These are phyloP conservation scores for Acephala macrosclerotiorum DNA, from an alignment of 2,329 filamentous ascomycete species.

Conservation along the genomic window DNA sequence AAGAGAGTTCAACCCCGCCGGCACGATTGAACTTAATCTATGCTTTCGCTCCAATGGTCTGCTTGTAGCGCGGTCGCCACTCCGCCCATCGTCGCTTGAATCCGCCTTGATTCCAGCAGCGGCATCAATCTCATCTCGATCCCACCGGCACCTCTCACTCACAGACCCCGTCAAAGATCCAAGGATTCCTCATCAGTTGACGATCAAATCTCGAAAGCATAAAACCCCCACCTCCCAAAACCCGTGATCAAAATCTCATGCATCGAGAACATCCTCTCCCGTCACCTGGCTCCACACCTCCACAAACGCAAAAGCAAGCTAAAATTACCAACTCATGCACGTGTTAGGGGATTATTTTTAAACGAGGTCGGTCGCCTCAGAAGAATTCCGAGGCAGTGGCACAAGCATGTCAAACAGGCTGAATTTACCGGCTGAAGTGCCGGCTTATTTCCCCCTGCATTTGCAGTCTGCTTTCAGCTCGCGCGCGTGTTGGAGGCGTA, in stretches of 20 bases:
- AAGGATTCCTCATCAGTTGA: too few relatives aligned
- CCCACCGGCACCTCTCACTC: too few relatives aligned
- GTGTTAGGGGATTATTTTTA: conserved; percentile 15
- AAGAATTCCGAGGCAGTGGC: background rate
- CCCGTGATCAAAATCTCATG: background rate
- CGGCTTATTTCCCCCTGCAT: background rate
- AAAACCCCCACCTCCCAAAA: background rate
- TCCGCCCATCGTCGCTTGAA: background rate
- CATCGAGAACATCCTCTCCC: background rate
- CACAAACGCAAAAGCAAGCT: background rate
- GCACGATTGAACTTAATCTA: background rate
- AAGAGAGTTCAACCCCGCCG: background rate
- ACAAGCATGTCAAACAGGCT: background rate
- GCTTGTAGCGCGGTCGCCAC: background rate
- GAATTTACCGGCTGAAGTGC: background rate
- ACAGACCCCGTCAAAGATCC: too few relatives aligned
- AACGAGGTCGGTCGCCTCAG: background rate
- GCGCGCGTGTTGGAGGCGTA: too few relatives aligned
- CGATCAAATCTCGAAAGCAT: background rate
- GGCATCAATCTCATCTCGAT: background rate
- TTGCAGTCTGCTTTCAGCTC: too few relatives aligned
- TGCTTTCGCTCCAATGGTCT: background rate
- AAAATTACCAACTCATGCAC: conserved; percentile 8
- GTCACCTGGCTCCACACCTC: background rate
- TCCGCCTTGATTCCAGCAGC: background rate